Base-by-base conservation (phyloP, 176 grass and related monocot species). In the Carex parvula region DNA sequence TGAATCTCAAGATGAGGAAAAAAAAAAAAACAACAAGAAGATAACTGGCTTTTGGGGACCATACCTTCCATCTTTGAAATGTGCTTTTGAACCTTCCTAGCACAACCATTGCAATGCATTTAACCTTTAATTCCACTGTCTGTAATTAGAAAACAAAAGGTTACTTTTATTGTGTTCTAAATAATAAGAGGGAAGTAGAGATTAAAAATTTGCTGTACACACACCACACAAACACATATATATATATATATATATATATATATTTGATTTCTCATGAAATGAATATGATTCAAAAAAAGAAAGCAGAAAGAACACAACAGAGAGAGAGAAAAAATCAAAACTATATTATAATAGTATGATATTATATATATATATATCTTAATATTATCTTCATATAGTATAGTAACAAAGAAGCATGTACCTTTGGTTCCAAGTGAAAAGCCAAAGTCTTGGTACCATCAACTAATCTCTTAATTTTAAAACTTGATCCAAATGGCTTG, bases 41-140 rank as follows among this genome's bases (percentile, higher is more conserved):
- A 50, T 50, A 70, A 41, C 17, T 83, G 1, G 8, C 18, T 39
- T 63, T n/a, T 53, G 73, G 52, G 39, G 24, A 9, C n/a, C 83
- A 20, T 92, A 95, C 96, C 96, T 87, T 95, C 93, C 92, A 98
- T 95, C 88, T 93, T 98, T 60, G 96, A 89, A 73, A 98, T 95
- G 88, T 98, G 96, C 89, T 95, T 98, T 89, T 98, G 85, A 41
- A 98, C 91, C 78, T 95, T 95, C 85, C 79, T 98, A 63, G 92
- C 92, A 6, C 96, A 98, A 35, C 96, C 96, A 42, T 89, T 89
- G 88, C 96, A 98, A 81, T 98, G 96, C 96, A 98, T 98, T 90
- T 94, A 83, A 98, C 96, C 88, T 86, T 95, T 57, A 98, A 87
- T 81, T 94, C 96, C 77, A 98, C 96, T 4, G 86, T 95, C 96